Evolutionary conservation across 2,329 filamentous ascomycete species (phyloP).

Genomic region (Aspergillus sp.): DNA sequence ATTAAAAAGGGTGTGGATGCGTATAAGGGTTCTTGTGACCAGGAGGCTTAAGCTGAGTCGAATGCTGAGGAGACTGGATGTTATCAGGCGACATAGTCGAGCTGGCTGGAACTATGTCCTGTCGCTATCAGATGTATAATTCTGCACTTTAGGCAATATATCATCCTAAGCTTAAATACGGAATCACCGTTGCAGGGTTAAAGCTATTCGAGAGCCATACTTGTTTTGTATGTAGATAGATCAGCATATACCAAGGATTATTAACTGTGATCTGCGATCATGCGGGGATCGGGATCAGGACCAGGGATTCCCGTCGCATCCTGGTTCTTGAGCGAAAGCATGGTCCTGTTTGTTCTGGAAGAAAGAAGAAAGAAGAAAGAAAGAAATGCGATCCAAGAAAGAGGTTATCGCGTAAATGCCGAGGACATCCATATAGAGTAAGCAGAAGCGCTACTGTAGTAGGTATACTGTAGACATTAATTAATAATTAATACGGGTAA

Average conservation of each 20-base stretch:
- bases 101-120: no score
- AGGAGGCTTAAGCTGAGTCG: neutral
- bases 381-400: neutral
- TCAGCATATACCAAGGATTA: neutral
- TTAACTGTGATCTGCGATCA: neutral
- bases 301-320: neutral
- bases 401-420: neutral
- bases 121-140: no score
- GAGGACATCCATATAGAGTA: no score
- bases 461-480: no score
- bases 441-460: no score
- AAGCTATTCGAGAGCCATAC: no score
- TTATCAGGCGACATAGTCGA: no score
- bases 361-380: neutral
- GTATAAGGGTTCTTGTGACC: neutral
- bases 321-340: neutral
- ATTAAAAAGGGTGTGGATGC: slow-evolving; percentile 30
- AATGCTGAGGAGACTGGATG: no score
- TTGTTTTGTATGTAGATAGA: slow-evolving; percentile 8
- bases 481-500: no score
- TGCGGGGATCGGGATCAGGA: neutral
- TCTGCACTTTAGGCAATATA: no score
- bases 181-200: no score
- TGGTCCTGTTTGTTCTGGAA: neutral
- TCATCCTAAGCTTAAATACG: no score